Evolutionary conservation across 768 basidiomycete genomes (phyloP).

Genomic region (Macrolepiota albuminosa): DNA sequence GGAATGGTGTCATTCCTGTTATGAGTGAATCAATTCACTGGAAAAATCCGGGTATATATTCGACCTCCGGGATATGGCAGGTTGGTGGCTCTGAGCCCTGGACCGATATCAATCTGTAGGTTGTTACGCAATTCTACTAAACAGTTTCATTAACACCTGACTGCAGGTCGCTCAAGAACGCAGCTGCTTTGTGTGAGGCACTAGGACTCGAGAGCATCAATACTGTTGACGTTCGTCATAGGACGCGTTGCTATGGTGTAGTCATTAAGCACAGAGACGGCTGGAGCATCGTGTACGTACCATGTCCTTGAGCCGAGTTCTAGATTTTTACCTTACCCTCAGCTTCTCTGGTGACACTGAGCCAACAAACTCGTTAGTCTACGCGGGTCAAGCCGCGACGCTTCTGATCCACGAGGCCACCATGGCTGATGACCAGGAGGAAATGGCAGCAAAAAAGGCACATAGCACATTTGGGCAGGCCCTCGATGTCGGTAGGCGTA

Average conservation of each 20-base stretch:
- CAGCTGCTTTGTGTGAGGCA: slow-evolving; percentile 37
- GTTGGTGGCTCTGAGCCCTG: slow-evolving; percentile 41
- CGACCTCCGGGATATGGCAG: slow-evolving; percentile 35
- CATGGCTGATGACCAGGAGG: slow-evolving; percentile 79
- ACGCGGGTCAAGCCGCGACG: slow-evolving; percentile 62
- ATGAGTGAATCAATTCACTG: slow-evolving; percentile 53
- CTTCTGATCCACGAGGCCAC: slow-evolving; percentile 94
- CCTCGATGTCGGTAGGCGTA: slow-evolving; percentile 72
- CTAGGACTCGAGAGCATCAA: slow-evolving; percentile 57
- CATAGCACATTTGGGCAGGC: slow-evolving; percentile 93
- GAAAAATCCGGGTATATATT: slow-evolving; percentile 31
- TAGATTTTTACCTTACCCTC: neutral
- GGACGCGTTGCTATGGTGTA: slow-evolving; percentile 66
- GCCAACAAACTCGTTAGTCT: slow-evolving; percentile 64
- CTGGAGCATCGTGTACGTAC: slow-evolving; percentile 72
- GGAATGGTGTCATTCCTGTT: slow-evolving; percentile 51
- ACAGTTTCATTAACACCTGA: neutral
- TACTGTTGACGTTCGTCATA: slow-evolving; percentile 73
- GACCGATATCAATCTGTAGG: slow-evolving; percentile 37
- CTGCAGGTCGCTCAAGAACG: slow-evolving; percentile 39
- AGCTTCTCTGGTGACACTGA: slow-evolving; percentile 93
- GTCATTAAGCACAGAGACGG: slow-evolving; percentile 64
- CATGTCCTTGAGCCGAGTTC: slow-evolving; percentile 32
- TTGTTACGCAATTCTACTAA: neutral
- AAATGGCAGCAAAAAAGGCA: slow-evolving; percentile 67